Conservation (phyloP, 129 eudicot genomes). For the Ambrosia trifida region DNA sequence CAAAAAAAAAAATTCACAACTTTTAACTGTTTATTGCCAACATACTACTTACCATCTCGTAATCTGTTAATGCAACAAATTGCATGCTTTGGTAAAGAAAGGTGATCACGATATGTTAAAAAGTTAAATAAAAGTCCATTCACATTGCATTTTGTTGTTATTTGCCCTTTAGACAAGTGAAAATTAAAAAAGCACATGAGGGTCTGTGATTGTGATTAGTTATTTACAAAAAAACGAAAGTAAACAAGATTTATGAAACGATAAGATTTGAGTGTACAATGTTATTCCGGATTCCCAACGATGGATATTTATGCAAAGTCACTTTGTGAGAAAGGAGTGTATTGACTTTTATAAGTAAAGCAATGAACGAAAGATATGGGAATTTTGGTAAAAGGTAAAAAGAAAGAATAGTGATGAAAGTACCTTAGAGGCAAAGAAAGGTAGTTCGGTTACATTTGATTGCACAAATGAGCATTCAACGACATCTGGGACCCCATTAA, state of each 20-base stretch:
- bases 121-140: neutral
- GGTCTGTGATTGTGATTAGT: neutral
- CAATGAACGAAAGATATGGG: neutral
- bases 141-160: neutral
- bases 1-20: neutral
- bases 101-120: neutral
- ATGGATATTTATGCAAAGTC: neutral
- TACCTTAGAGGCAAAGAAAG: slow-evolving; percentile 98
- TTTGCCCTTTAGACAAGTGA: neutral
- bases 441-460: slow-evolving; percentile 83
- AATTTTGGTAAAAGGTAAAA: neutral
- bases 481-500: slow-evolving; percentile 98
- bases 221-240: neutral
- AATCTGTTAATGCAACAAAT: neutral
- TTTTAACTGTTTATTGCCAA: neutral
- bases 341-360: neutral
- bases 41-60: neutral
- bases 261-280: neutral
- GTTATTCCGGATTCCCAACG: neutral
- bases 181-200: neutral
- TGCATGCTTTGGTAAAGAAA: neutral
- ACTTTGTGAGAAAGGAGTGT: neutral
- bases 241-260: neutral
- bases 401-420: neutral
- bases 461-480: slow-evolving; percentile 91